phyloP scores from a whole-genome alignment of 1,139 yeast species.

The Sugiyamaella xylanicola region DNA sequence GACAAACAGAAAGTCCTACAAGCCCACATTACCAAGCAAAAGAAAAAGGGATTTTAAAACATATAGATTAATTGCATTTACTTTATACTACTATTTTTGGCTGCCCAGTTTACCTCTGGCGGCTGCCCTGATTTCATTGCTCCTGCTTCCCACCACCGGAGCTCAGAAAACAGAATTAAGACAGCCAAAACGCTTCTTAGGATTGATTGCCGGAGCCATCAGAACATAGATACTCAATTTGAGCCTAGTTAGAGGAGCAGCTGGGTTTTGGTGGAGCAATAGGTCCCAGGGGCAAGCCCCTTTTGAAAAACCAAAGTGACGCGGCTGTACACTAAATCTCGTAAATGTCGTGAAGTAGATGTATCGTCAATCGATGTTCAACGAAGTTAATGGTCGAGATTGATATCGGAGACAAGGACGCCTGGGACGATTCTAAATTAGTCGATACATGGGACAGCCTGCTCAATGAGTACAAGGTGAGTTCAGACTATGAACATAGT shows the following conservation, averaged over 20 bases:
- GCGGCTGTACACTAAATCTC: conserved; percentile 13
- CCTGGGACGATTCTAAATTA: conserved; percentile 37
- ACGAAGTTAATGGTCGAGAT: conserved; percentile 14
- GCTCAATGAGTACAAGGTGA: conserved; percentile 34
- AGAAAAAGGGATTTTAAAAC: conserved; percentile 64
- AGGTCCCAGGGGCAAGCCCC: background rate
- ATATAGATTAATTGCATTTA: conserved; percentile 6
- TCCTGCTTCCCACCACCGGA: too few species aligned
- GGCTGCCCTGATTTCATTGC: background rate
- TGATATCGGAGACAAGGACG: conserved; percentile 29
- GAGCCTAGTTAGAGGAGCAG: background rate
- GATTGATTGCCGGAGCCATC: too few species aligned
- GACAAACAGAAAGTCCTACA: conserved; percentile 85
- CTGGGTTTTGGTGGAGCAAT: background rate
- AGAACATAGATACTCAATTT: too few species aligned
- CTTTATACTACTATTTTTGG: background rate
- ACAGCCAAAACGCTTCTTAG: too few species aligned
- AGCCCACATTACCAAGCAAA: conserved; percentile 86
- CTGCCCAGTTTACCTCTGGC: background rate
- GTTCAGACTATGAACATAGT: background rate
- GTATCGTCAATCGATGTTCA: background rate
- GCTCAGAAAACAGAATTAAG: too few species aligned
- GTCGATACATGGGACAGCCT: conserved; percentile 34
- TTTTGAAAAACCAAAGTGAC: too few species aligned
- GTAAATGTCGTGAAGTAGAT: conserved; percentile 2